phyloP scores from a whole-genome alignment of 2,329 filamentous ascomycete species.

The Xylariaceae sp. region DNA sequence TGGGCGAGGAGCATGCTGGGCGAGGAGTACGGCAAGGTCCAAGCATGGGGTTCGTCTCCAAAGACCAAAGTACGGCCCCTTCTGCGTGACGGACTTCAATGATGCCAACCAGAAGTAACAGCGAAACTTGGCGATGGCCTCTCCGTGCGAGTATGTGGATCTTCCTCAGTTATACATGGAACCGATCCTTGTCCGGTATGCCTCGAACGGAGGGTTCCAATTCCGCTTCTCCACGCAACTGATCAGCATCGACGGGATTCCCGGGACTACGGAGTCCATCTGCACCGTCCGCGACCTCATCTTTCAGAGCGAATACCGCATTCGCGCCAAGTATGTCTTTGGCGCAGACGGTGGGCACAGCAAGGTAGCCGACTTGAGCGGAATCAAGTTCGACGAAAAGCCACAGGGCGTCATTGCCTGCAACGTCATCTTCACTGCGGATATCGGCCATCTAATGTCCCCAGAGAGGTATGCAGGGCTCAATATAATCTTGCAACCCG shows the following conservation, averaged over 20 bases:
- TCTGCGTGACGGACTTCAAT: neutral
- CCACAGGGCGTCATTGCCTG: constrained; percentile 37
- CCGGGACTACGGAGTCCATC: constrained; percentile 12
- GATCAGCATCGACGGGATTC: constrained; percentile 28
- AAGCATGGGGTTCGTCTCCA: constrained; percentile 50
- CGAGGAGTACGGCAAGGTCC: constrained; percentile 46
- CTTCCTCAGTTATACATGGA: constrained; percentile 44
- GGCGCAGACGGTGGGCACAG: constrained; percentile 52
- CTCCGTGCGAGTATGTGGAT: constrained; percentile 41
- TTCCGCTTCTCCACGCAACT: constrained; percentile 40
- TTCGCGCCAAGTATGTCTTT: constrained; percentile 52
- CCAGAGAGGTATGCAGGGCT: constrained; percentile 49
- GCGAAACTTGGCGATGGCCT: constrained; percentile 42
- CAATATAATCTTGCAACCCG: constrained; percentile 52
- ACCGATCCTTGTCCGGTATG: constrained; percentile 40
- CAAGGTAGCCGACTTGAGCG: constrained; percentile 36
- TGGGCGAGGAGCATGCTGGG: constrained; percentile 52
- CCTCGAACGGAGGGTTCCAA: constrained; percentile 36
- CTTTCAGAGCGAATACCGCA: constrained; percentile 40
- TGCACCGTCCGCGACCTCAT: constrained; percentile 36
- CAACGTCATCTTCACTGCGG: constrained; percentile 41
- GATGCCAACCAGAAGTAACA: constrained; percentile 16
- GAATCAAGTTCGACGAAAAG: constrained; percentile 35
- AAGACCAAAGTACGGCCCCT: constrained; percentile 35
- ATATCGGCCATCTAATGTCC: constrained; percentile 48